A percentile compares a stretch with the other conserved stretches of the same genome.
phyloP scores from a whole-genome alignment of 352 stramenopile genomes.

The Pythium inflatum region DNA sequence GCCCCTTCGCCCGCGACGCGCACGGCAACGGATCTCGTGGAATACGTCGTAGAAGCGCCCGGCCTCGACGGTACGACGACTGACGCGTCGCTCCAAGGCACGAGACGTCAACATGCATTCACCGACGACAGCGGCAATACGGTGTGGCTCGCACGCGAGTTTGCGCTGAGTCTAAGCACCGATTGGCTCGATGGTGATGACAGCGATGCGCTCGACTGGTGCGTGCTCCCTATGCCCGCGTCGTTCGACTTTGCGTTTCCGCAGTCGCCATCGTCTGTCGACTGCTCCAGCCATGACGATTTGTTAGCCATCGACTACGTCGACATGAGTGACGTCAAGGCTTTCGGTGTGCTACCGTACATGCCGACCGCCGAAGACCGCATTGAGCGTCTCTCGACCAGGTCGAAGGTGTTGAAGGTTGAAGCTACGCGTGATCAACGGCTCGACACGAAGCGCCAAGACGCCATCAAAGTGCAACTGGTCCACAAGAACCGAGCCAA shows the following conservation, averaged over 20 bases:
- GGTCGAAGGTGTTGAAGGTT: not conserved
- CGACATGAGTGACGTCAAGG: not conserved
- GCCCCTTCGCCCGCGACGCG: not conserved
- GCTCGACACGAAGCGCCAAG: conserved; percentile 1
- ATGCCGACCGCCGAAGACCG: too few relatives aligned
- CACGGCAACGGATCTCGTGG: not conserved
- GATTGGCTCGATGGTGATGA: conserved; percentile 16
- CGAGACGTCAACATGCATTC: not conserved
- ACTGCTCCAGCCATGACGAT: conserved; percentile 9
- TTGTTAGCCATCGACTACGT: too few relatives aligned
- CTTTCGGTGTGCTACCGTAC: too few relatives aligned
- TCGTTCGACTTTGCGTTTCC: not conserved
- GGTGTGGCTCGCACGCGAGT: conserved; percentile 4
- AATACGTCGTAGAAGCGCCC: not conserved
- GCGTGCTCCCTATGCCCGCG: conserved; percentile 5
- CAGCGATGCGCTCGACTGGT: not conserved
- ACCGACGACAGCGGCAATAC: not conserved
- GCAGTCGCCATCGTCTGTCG: conserved; percentile 23
- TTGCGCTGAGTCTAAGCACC: not conserved
- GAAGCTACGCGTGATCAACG: not conserved
- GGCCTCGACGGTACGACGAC: not conserved
- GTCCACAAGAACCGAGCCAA: not conserved
- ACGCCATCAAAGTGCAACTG: conserved; percentile 7
- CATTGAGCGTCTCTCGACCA: not conserved
- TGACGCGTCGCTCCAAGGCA: not conserved